phyloP scores from a whole-genome alignment of 106 monocot genomes.

The Triglochin maritima region DNA sequence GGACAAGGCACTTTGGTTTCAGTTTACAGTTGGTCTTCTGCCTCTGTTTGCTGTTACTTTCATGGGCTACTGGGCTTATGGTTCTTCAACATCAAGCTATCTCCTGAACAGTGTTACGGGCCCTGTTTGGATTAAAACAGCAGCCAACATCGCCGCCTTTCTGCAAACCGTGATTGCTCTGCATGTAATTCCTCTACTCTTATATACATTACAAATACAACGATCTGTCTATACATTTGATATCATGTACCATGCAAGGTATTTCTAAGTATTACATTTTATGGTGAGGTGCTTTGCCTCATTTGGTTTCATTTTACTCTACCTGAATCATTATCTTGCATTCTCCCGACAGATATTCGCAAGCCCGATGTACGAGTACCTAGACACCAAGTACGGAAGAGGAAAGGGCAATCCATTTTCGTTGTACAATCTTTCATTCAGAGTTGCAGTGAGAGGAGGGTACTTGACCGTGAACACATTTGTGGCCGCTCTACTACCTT shows the following conservation, averaged over 20 bases:
- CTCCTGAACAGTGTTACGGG: constrained; percentile 22
- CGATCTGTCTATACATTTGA: background rate
- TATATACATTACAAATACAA: background rate
- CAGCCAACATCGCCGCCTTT: constrained; percentile 20
- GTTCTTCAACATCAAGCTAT: constrained; percentile 19
- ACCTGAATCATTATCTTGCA: background rate
- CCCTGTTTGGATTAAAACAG: constrained; percentile 15
- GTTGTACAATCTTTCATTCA: constrained; percentile 48
- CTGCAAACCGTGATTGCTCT: constrained; percentile 25
- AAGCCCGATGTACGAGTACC: constrained; percentile 87
- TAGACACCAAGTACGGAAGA: constrained; percentile 67
- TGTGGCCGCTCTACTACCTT: constrained; percentile 74
- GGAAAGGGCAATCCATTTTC: constrained; percentile 43
- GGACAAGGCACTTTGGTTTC: constrained; percentile 26
- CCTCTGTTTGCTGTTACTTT: constrained; percentile 24
- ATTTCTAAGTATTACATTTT: background rate
- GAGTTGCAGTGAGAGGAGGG: constrained; percentile 66
- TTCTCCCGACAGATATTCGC: constrained; percentile 62
- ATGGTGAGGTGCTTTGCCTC: background rate
- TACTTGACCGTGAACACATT: constrained; percentile 72
- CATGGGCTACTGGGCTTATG: constrained; percentile 33
- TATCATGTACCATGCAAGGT: background rate
- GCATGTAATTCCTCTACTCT: constrained; percentile 10
- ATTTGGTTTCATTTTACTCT: background rate
- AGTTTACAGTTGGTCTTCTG: constrained; percentile 20